Evolutionary conservation across 163 green algal genomes (phyloP), one percentile per base, ranked within the genome.

Genomic region (Chlorella variabilis): DNA sequence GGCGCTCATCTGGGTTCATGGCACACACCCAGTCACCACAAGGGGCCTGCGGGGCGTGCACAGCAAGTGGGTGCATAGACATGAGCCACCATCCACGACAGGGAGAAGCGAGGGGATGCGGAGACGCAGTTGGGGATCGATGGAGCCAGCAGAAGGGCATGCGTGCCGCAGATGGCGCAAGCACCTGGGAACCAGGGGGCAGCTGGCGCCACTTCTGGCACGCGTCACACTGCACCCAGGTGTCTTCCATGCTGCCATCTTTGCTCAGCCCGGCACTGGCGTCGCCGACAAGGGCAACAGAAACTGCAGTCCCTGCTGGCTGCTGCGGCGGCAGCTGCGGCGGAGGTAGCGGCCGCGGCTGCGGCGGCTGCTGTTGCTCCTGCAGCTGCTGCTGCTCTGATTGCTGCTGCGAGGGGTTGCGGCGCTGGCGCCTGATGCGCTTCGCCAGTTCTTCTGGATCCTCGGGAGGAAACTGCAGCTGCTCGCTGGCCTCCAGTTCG

Each of bases 201-300:
- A 97, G 56, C n/a, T 33, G 51, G 5, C 93, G 78, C 92, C 91
- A 97, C 79, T 90, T 93, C n/a, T 80, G 61, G 84, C 93, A 97
- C 33, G 86, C 39, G 17, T 97, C 93, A 49, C 93, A 97, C 63
- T 90, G 66, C 42, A 91, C 85, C 85, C 87, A 95, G 5, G 33
- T 48, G n/a, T 77, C 49, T 1, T 29, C n/a, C n/a, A n/a, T n/a
- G n/a, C n/a, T n/a, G n/a, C n/a, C n/a, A n/a, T n/a, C n/a, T n/a
- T n/a, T n/a, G n/a, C n/a, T n/a, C n/a, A n/a, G n/a, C n/a, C n/a
- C n/a, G n/a, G n/a, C n/a, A n/a, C n/a, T n/a, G n/a, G n/a, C n/a
- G n/a, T n/a, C n/a, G n/a, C n/a, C n/a, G n/a, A n/a, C n/a, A n/a
- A n/a, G n/a, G n/a, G n/a, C n/a, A n/a, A n/a, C n/a, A n/a, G n/a